A percentile compares a stretch with the other conserved stretches of the same genome.
phyloP scores from a whole-genome alignment of 1,284 basidiomycete genomes.

The Sutorius eximius region DNA sequence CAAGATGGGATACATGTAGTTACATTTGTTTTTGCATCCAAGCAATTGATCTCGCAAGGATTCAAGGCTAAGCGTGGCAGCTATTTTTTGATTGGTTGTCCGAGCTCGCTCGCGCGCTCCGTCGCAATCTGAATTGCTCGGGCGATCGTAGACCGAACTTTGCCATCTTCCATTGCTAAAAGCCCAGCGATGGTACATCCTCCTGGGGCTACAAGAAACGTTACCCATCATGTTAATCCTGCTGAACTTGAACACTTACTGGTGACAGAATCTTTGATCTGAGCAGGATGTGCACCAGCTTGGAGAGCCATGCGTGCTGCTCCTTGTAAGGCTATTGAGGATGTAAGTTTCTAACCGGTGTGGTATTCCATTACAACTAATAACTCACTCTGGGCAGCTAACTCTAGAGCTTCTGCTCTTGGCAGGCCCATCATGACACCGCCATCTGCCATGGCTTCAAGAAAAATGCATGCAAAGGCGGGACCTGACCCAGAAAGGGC shows the following conservation, averaged over 20 bases:
- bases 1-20: conserved; percentile 34
- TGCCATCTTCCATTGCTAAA: conserved; percentile 92
- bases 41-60: not conserved
- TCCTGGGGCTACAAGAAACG: conserved; percentile 73
- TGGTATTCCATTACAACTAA: conserved; percentile 1
- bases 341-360: not conserved
- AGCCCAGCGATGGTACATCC: conserved; percentile 98
- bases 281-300: conserved; percentile 87
- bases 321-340: conserved; percentile 82
- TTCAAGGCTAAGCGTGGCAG: too few relatives aligned
- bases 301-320: conserved; percentile 95
- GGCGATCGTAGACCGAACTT: conserved; percentile 92
- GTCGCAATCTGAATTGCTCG: conserved; percentile 94
- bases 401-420: conserved; percentile 87
- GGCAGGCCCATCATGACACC: conserved; percentile 99
- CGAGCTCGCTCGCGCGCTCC: conserved; percentile 80
- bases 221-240: not conserved
- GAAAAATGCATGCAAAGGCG: conserved; percentile 94
- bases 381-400: conserved; percentile 94
- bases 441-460: conserved; percentile 99
- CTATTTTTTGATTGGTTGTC: conserved; percentile 53
- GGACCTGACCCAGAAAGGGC: conserved; percentile 96
- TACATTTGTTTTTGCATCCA: conserved; percentile 1
- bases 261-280: conserved; percentile 97
- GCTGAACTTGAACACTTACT: conserved; percentile 55